Conservation (phyloP, 257 asterid species). For the Knoxia roxburghii region DNA sequence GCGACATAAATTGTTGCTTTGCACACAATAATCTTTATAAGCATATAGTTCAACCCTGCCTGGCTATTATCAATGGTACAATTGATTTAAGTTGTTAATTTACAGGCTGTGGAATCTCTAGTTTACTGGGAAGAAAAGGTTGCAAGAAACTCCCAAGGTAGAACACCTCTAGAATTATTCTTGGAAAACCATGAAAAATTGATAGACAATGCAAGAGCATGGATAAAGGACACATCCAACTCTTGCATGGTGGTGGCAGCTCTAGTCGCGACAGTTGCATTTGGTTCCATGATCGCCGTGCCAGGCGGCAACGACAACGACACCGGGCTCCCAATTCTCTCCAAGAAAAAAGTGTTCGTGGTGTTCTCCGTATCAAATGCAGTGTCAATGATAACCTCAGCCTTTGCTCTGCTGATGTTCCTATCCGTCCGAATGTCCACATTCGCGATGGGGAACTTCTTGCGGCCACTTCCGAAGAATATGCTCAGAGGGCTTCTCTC, state of each 20-base stretch:
- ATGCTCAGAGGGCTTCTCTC: not conserved
- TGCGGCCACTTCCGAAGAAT: not conserved
- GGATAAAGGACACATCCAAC: not conserved
- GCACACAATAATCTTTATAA: too few species aligned
- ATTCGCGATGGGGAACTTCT: constrained; percentile 6
- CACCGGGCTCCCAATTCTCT: not conserved
- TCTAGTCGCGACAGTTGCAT: not conserved
- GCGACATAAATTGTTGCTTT: too few species aligned
- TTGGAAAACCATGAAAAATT: not conserved
- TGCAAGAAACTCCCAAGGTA: not conserved
- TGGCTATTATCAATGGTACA: too few species aligned
- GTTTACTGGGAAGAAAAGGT: not conserved
- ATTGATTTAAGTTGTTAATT: too few species aligned
- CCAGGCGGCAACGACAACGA: not conserved
- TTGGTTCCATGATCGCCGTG: not conserved
- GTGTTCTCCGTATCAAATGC: constrained; percentile 4
- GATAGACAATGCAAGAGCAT: not conserved
- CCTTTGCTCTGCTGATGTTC: not conserved
- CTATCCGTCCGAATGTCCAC: not conserved
- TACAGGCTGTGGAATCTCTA: constrained; percentile 11
- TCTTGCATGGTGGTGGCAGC: constrained; percentile 1
- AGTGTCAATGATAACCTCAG: too few species aligned
- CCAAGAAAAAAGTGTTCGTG: not conserved
- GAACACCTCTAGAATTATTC: constrained; percentile 4
- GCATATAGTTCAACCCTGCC: too few species aligned